Base-by-base conservation (phyloP, 345 rosid genomes). In the Camelina neglecta region DNA sequence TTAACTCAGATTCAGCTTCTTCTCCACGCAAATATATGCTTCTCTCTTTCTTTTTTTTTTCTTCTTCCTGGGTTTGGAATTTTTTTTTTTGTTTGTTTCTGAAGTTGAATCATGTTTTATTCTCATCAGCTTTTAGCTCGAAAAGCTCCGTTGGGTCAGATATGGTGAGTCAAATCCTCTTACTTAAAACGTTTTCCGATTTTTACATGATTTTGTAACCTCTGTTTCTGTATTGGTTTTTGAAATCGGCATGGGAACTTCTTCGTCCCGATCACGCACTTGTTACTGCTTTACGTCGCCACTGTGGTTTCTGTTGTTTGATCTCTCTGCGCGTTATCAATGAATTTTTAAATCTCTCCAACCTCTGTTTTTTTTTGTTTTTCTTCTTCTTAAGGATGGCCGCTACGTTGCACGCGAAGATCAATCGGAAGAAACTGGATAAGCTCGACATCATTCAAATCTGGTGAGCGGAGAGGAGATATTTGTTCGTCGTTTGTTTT, bases 61-160 rank as follows among this genome's bases (percentile, higher is more conserved):
- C 1, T 4, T 50, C 8, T 33, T 71, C 36, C 57, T 65, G 76
- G n/a, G 56, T 41, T 58, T 60, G 9, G 49, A 51, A 20, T 23
- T 60, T 63, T 23, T 36, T 65, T 26, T 41, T 57, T 44, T 26
- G 29, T 0, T 26, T 26, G 29, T 33, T 35, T 35, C 18, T 53
- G 13, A 41, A 64, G 62, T 1, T 48, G 50, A 50, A 82, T 42
- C 60, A 94, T 94, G 98, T 94, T 94, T 81, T 94, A 86, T 85
- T 92, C 98, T 8, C 94, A 90, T 75, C 93, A 94, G 79, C 95
- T 94, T 33, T 89, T 94, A 36, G 98, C 97, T 81, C 90, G 96
- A n/a, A 94, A 94, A 81, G 95, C 93, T 54, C 91, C 97, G n/a
- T 85, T 94, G 10, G 96, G 98, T 36, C 96, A 94, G 84, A 92